Evolutionary conservation across 176 grass and related monocot genomes (phyloP).

Genomic region (Paspalum notatum): DNA sequence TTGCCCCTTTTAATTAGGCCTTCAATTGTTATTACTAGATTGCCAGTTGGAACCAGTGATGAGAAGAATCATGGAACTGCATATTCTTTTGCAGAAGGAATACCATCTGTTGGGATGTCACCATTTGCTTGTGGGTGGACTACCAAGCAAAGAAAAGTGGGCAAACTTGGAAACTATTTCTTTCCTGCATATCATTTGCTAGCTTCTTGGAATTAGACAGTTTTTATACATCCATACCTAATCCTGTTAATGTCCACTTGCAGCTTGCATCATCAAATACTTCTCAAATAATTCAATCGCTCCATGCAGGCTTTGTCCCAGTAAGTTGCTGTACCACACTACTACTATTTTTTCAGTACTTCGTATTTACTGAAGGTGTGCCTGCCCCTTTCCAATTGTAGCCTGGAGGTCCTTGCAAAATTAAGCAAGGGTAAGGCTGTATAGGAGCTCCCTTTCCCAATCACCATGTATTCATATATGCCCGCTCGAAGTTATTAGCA

Average conservation of each 20-base stretch:
- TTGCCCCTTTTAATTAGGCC: conserved; percentile 10
- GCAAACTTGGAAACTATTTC: conserved; percentile 33
- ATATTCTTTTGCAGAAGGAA: conserved; percentile 78
- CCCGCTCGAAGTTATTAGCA: neutral
- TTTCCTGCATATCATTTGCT: conserved; percentile 27
- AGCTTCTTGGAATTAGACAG: conserved; percentile 7
- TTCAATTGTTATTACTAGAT: conserved; percentile 30
- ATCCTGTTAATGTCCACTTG: conserved; percentile 23
- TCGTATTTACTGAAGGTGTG: neutral
- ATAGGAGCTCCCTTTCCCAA: neutral
- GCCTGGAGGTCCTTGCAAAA: neutral
- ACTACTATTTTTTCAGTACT: conserved; percentile 16
- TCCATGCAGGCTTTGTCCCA: conserved; percentile 85
- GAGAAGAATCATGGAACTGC: neutral
- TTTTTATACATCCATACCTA: conserved; percentile 23
- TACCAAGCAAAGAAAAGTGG: conserved; percentile 79
- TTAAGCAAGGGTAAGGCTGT: neutral
- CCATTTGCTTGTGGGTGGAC: conserved; percentile 99
- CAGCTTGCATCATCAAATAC: conserved; percentile 75
- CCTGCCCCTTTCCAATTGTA: neutral
- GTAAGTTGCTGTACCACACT: conserved; percentile 54
- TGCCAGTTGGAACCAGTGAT: conserved; percentile 9
- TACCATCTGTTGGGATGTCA: conserved; percentile 93
- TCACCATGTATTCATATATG: too few species aligned
- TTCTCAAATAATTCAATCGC: conserved; percentile 74